A percentile compares a stretch with the other conserved stretches of the same genome.
These are phyloP conservation scores for Aureobasidium leucospermi DNA, from an alignment of 2,329 filamentous ascomycete genomes.

Conservation along the genomic window DNA sequence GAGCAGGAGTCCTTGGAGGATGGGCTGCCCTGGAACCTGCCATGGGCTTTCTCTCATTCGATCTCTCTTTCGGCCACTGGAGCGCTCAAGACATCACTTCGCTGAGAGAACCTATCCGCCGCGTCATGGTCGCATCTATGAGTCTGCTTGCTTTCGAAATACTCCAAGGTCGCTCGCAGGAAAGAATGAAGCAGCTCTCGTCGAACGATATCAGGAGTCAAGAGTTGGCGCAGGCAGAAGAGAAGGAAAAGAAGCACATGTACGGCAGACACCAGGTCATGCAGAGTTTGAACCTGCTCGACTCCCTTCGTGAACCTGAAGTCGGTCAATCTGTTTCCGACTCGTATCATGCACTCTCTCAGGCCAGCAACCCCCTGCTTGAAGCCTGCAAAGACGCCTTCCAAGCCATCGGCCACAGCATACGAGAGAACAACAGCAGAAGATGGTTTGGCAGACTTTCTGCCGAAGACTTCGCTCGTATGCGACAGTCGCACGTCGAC, in stretches of 20 bases:
- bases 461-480: neutral
- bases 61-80: conserved; percentile 42
- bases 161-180: neutral
- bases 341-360: conserved; percentile 9
- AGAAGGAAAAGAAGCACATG: neutral
- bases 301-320: neutral
- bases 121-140: conserved; percentile 26
- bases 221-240: neutral
- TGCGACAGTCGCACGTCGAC: conserved; percentile 5
- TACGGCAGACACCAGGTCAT: conserved; percentile 13
- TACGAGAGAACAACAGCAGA: conserved; percentile 13
- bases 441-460: conserved; percentile 14
- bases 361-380: conserved; percentile 4
- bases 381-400: neutral
- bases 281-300: conserved; percentile 11
- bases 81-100: conserved; percentile 36
- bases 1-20: conserved; percentile 5
- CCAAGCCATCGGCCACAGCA: conserved; percentile 2
- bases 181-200: neutral
- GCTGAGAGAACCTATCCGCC: conserved; percentile 31
- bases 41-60: conserved; percentile 38
- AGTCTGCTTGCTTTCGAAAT: conserved; percentile 11
- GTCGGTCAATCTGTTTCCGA: conserved; percentile 2
- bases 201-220: neutral
- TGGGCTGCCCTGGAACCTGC: conserved; percentile 10